Percentiles rank a stretch among this genome's conserved stretches.
phyloP scores from a whole-genome alignment of 768 basidiomycete genomes.

The Stropharia rugosoannulata region DNA sequence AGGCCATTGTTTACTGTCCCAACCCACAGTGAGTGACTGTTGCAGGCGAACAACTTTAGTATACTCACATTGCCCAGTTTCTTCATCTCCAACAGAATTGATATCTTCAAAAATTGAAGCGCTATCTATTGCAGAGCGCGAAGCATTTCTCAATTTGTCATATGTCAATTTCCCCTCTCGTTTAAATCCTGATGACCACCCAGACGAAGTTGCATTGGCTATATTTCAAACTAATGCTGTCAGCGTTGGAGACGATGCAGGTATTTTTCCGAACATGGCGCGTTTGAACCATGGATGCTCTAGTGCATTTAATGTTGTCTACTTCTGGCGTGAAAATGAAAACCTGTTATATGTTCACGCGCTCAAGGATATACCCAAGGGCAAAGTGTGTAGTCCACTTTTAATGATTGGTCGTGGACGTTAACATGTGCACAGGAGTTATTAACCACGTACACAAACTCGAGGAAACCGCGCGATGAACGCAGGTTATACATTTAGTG shows the following conservation, averaged over 20 bases:
- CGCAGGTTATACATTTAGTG: constrained; percentile 38
- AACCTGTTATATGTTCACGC: constrained; percentile 54
- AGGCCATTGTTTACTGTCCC: constrained; percentile 55
- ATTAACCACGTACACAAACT: constrained; percentile 60
- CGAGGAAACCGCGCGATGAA: constrained; percentile 50
- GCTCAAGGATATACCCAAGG: constrained; percentile 48
- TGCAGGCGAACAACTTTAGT: background rate
- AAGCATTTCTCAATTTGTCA: constrained; percentile 54
- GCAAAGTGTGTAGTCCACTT: constrained; percentile 37
- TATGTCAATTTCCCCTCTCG: constrained; percentile 50
- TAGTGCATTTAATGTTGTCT: constrained; percentile 65
- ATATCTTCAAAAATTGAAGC: constrained; percentile 34
- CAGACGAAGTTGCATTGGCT: constrained; percentile 52
- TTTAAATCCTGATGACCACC: constrained; percentile 33
- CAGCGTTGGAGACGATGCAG: constrained; percentile 46
- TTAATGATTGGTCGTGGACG: background rate
- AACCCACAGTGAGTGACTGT: constrained; percentile 35
- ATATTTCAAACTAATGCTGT: constrained; percentile 72
- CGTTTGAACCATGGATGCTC: constrained; percentile 71
- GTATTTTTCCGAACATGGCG: constrained; percentile 69
- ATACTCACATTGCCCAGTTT: constrained; percentile 27
- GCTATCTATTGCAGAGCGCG: constrained; percentile 30
- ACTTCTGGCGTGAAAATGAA: constrained; percentile 55
- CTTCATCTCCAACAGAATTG: constrained; percentile 43
- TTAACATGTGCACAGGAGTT: constrained; percentile 44